Evolutionary conservation across 345 rosid species (phyloP).

Genomic region (Corchorus olitorius): DNA sequence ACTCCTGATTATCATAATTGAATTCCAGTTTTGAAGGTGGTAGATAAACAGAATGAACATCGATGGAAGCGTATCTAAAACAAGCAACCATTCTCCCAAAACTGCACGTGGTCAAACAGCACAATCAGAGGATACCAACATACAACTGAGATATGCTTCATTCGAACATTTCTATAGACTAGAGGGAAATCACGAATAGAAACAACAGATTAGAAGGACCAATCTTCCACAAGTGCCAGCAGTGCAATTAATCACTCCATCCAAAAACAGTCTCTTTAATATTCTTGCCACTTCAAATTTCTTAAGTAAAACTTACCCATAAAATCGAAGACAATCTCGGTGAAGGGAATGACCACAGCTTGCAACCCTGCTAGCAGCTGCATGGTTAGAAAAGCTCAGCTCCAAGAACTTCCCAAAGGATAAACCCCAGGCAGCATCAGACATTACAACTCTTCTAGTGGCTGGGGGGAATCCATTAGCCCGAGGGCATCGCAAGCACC

Average conservation of each 20-base stretch:
- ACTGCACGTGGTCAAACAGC: conserved; percentile 44
- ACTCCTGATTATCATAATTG: conserved; percentile 70
- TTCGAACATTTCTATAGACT: not conserved
- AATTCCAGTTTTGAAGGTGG: conserved; percentile 86
- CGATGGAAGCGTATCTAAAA: conserved; percentile 91
- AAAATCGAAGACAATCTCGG: conserved; percentile 97
- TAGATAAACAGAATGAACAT: conserved; percentile 77
- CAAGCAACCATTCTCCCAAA: conserved; percentile 97
- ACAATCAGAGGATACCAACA: conserved; percentile 26
- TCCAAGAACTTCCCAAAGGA: conserved; percentile 97
- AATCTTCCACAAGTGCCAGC: conserved; percentile 9
- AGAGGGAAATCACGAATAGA: not conserved
- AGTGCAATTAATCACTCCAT: not conserved
- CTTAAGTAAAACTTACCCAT: conserved; percentile 61
- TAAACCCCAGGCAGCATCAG: conserved; percentile 98
- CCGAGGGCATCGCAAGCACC: conserved; percentile 92
- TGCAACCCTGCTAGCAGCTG: conserved; percentile 99
- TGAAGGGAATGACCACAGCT: conserved; percentile 98
- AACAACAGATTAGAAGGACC: not conserved
- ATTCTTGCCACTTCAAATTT: not conserved
- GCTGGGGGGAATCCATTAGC: conserved; percentile 85
- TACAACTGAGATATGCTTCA: not conserved
- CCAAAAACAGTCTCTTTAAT: conserved; percentile 3
- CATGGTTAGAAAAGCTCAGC: conserved; percentile 98
- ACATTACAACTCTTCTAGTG: conserved; percentile 92